Evolutionary conservation across 2,329 filamentous ascomycete genomes (phyloP).

Genomic region (Cladosporium sphaerospermum): DNA sequence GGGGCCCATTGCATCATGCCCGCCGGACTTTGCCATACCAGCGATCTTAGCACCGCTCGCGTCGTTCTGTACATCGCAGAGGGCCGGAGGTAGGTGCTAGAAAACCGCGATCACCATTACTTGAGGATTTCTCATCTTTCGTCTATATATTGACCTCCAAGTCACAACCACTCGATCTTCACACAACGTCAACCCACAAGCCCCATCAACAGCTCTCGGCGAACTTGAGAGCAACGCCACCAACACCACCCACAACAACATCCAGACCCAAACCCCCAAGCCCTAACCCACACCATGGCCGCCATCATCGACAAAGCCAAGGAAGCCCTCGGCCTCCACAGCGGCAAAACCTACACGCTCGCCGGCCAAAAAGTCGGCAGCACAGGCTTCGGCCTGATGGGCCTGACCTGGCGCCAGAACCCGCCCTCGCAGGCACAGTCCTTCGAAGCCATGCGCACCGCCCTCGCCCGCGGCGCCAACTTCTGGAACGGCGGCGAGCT

Average conservation of each 20-base stretch:
- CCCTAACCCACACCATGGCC: constrained; percentile 14
- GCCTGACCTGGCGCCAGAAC: constrained; percentile 41
- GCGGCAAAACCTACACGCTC: constrained; percentile 16
- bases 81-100: neutral
- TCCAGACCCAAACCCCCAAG: neutral
- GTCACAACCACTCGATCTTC: neutral
- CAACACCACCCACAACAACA: neutral
- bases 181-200: neutral
- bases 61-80: neutral
- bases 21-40: neutral
- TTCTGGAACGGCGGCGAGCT: constrained; percentile 47
- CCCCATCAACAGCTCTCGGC: neutral
- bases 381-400: constrained; percentile 46
- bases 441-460: constrained; percentile 41
- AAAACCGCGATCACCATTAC: too few species aligned
- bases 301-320: constrained; percentile 26
- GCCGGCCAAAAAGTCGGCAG: constrained; percentile 21
- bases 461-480: constrained; percentile 37
- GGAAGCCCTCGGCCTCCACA: constrained; percentile 17
- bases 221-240: neutral
- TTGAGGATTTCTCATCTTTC: too few species aligned
- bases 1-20: neutral
- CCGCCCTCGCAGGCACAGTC: constrained; percentile 34
- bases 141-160: neutral
- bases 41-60: neutral